A percentile compares a stretch with the other conserved stretches of the same genome.
Evolutionary conservation across 108 stramenopile species (phyloP).

Genomic region (Phaeodactylum tricornutum): DNA sequence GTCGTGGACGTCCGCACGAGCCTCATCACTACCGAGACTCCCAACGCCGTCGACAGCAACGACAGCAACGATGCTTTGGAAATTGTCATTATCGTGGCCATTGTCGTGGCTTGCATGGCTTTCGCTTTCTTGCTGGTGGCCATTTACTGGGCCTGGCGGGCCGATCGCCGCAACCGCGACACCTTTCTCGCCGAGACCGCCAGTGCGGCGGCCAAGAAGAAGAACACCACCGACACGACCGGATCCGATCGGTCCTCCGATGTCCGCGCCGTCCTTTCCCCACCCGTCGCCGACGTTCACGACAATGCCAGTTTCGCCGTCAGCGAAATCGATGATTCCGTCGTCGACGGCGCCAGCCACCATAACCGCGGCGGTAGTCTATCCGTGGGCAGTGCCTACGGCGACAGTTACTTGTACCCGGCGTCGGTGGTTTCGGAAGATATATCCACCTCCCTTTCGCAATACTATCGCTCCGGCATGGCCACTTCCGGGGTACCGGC

Average conservation of each 20-base stretch:
- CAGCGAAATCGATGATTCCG: neutral
- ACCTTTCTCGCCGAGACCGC: conserved; percentile 10
- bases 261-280: neutral
- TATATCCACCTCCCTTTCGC: conserved; percentile 35
- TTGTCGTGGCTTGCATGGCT: conserved; percentile 45
- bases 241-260: conserved; percentile 3
- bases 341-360: neutral
- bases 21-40: conserved; percentile 4
- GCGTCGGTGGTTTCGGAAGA: conserved; percentile 29
- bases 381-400: no score
- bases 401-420: conserved; percentile 16
- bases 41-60: neutral
- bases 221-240: no score
- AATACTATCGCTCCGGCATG: conserved; percentile 35
- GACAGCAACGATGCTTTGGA: conserved; percentile 17
- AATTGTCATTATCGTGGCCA: conserved; percentile 46
- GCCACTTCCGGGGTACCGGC: neutral
- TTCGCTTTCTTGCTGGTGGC: conserved; percentile 37
- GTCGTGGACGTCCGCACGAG: conserved; percentile 22
- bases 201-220: no score
- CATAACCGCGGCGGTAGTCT: no score
- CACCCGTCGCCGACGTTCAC: neutral
- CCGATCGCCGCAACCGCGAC: conserved; percentile 21
- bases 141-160: conserved; percentile 43
- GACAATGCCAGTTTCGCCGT: neutral